Evolutionary conservation across 176 grass and related monocot species (phyloP), one percentile per base, ranked within the genome.

Genomic region (Zea luxurians): DNA sequence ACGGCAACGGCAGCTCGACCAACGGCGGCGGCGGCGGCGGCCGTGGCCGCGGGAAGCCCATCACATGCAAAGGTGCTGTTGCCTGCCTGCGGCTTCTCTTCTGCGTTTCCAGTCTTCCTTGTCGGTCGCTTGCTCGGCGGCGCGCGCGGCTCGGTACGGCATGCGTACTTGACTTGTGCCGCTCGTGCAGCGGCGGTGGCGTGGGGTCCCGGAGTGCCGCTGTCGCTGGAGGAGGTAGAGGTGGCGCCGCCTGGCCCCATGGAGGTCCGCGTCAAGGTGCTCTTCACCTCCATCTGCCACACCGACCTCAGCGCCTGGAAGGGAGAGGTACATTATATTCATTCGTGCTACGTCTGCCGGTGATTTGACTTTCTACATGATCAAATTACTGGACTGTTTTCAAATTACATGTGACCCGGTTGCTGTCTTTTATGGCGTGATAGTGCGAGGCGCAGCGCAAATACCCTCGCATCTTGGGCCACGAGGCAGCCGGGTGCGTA

Each of bases 251-350:
- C 95, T 11, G 70, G 53, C 11, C 66, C 74, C 35, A 76, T 88
- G 83, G 95, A 97, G 85, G 95, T 98, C 8, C 95, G 95, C 9
- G 3, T 98, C 62, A 94, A 87, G 78, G 52, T 98, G 65, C 68
- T 94, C 83, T 90, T 86, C 78, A 92, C 91, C 60, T 94, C 95
- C 66, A 85, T 98, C 85, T 94, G 95, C 89, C 95, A 98, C 81
- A 94, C 89, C 1, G 95, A 98, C 64, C 87, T 98, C 81, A 92
- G 87, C 82, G 81, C 78, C 43, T 94, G 83, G 91, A 94, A 92
- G 70, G 91, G 95, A 63, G 86, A 97, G 88, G 94, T 97, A 20
- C 41, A n/a, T 41, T 37, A 12, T 64, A n/a, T 18, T n/a, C 8
- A 66, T 66, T 8, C 64, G 2, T 67, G 7, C n/a, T 44, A 18